These are phyloP conservation scores for Clonostachys rhizophaga DNA, from an alignment of 2,329 filamentous ascomycete species.

Conservation along the genomic window DNA sequence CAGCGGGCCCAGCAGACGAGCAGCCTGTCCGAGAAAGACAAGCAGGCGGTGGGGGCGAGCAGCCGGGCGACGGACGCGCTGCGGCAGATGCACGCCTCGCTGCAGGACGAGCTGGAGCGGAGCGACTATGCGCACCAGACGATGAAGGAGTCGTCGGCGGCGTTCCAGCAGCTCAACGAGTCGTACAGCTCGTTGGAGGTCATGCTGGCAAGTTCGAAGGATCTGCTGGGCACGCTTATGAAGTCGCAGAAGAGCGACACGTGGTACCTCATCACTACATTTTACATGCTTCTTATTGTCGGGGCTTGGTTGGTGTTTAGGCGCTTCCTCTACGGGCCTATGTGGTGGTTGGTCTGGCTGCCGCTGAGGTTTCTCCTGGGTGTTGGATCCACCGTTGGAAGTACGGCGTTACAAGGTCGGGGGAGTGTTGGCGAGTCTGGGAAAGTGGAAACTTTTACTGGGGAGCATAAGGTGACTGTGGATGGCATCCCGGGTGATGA, in stretches of 20 bases:
- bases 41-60: conserved; percentile 70
- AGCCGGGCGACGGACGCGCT: conserved; percentile 81
- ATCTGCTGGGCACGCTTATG: conserved; percentile 73
- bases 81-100: conserved; percentile 79
- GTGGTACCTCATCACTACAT: conserved; percentile 91
- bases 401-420: conserved; percentile 35
- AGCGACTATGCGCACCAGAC: conserved; percentile 90
- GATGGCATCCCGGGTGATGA: conserved; percentile 31
- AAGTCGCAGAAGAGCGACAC: conserved; percentile 93
- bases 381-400: conserved; percentile 49
- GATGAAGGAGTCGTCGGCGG: conserved; percentile 76
- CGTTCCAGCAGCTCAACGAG: conserved; percentile 75
- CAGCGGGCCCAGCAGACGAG: conserved; percentile 22
- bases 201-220: conserved; percentile 69
- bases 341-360: conserved; percentile 85
- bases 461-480: conserved; percentile 16
- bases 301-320: conserved; percentile 84
- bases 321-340: conserved; percentile 78
- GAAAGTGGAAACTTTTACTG: conserved; percentile 16
- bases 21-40: conserved; percentile 57
- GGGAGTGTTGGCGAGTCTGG: conserved; percentile 15
- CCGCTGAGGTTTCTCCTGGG: conserved; percentile 68
- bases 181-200: conserved; percentile 76
- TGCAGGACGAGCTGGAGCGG: conserved; percentile 77
- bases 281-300: conserved; percentile 76